A percentile compares a stretch with the other conserved stretches of the same genome.
phyloP scores from a whole-genome alignment of 129 eudicot genomes.

The Deinandra increscens region DNA sequence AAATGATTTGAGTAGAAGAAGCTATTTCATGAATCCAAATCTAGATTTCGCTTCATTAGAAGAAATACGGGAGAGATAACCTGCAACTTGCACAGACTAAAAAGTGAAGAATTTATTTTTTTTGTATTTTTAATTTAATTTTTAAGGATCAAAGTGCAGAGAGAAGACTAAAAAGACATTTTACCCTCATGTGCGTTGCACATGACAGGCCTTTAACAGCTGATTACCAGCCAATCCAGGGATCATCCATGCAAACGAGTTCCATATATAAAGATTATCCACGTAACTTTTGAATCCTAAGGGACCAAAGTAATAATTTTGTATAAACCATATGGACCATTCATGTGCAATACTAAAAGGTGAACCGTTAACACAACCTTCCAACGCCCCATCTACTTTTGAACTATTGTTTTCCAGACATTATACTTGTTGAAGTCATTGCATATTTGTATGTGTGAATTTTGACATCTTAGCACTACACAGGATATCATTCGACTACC shows the following conservation, averaged over 20 bases:
- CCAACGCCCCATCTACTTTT: not conserved
- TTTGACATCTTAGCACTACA: slow-evolving; percentile 19
- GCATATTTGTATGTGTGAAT: not conserved
- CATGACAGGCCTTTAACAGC: not conserved
- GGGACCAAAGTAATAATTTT: not conserved
- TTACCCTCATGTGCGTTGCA: not conserved
- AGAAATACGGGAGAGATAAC: no score
- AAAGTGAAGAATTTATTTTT: no score
- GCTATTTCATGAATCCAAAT: no score
- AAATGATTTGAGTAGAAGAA: no score
- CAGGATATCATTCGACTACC: slow-evolving; percentile 98
- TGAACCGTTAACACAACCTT: not conserved
- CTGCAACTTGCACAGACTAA: no score
- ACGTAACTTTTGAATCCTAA: not conserved
- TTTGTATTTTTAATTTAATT: no score
- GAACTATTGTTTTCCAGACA: not conserved
- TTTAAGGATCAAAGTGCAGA: not conserved
- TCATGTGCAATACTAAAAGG: not conserved
- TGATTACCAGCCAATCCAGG: not conserved
- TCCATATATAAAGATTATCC: not conserved
- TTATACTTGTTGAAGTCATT: slow-evolving; percentile 4
- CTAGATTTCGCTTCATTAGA: no score
- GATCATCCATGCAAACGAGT: not conserved
- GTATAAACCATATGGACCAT: not conserved
- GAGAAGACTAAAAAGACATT: not conserved